phyloP scores from a whole-genome alignment of 2,329 filamentous ascomycete species.

The Colletotrichum incanum region DNA sequence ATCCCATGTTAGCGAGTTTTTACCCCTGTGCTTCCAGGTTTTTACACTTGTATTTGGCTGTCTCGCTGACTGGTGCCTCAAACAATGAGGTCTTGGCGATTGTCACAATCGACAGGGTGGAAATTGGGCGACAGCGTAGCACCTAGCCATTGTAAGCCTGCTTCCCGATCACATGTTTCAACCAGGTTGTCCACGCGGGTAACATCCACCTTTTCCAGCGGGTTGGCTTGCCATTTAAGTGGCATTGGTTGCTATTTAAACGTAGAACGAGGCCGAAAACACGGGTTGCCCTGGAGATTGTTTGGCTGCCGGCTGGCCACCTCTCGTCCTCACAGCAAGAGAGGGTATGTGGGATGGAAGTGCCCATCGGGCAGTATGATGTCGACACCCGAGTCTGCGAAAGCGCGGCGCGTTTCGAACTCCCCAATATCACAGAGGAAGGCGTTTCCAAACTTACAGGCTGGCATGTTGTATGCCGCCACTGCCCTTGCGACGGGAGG shows the following conservation, averaged over 20 bases:
- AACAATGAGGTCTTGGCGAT: conserved; percentile 5
- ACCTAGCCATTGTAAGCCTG: conserved; percentile 22
- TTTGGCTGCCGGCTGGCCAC: not conserved
- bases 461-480: not conserved
- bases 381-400: conserved; percentile 13
- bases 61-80: conserved; percentile 2
- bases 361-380: conserved; percentile 27
- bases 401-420: not conserved
- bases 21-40: conserved; percentile 25
- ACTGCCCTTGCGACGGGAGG: not conserved
- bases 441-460: not conserved
- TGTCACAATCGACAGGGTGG: conserved; percentile 10
- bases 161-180: conserved; percentile 12
- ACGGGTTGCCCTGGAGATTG: conserved; percentile 4
- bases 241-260: not conserved
- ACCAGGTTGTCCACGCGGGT: not conserved
- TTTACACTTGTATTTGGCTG: conserved; percentile 10
- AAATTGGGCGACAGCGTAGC: conserved; percentile 6
- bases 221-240: not conserved
- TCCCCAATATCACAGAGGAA: not conserved
- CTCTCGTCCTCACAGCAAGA: conserved; percentile 2
- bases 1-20: conserved; percentile 26
- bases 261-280: not conserved
- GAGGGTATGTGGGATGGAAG: not conserved
- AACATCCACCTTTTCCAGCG: not conserved